Conservation (phyloP, 352 stramenopile species). For the Blastocystis sp. region DNA sequence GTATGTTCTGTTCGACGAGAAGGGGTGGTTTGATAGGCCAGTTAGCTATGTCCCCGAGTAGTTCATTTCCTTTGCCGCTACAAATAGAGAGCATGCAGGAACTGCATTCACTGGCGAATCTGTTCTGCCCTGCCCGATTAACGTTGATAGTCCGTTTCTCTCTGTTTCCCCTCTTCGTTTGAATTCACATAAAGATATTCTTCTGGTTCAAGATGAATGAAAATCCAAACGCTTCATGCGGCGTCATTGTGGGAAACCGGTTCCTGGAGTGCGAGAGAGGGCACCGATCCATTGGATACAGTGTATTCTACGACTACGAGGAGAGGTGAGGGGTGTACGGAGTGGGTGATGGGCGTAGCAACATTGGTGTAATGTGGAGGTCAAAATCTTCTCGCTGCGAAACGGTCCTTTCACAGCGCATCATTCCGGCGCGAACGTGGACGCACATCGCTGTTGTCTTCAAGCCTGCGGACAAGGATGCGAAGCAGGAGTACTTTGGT, state of each 20-base stretch:
- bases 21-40: neutral
- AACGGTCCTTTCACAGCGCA: neutral
- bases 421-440: constrained; percentile 5
- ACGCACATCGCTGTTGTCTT: constrained; percentile 54
- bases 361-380: constrained; percentile 25
- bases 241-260: constrained; percentile 33
- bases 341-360: neutral
- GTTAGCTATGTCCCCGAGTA: neutral
- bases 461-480: neutral
- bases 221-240: neutral
- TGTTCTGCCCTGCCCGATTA: neutral
- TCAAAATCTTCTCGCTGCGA: constrained; percentile 29
- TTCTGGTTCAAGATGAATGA: constrained; percentile 32
- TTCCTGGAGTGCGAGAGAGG: neutral
- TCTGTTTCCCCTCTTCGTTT: neutral
- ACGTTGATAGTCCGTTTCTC: constrained; percentile 30
- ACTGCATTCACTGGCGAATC: neutral
- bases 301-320: constrained; percentile 17
- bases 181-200: constrained; percentile 24
- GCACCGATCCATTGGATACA: constrained; percentile 8
- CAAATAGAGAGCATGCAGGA: neutral
- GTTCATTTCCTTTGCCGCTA: too few species aligned
- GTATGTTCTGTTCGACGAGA: neutral
- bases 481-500: constrained; percentile 11
- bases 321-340: neutral